Percentiles rank a stretch among this genome's conserved stretches.
phyloP scores from a whole-genome alignment of 768 basidiomycete species.

The Russula griseocarnosa region DNA sequence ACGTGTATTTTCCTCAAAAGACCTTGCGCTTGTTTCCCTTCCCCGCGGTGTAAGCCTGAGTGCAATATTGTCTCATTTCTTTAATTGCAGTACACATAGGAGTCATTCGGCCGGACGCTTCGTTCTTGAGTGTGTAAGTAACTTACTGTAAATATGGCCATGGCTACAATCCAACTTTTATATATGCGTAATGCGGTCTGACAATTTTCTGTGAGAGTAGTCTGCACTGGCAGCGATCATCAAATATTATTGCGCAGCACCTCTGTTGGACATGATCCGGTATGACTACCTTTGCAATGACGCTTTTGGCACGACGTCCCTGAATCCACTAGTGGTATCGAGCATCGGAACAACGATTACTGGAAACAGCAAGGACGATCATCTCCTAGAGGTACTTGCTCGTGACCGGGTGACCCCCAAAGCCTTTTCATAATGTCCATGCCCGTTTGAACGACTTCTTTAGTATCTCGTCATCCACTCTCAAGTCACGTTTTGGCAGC shows the following conservation, averaged over 20 bases:
- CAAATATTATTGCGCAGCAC: constrained; percentile 59
- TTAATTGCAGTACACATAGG: not conserved
- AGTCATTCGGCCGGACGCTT: not conserved
- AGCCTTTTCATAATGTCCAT: constrained; percentile 99
- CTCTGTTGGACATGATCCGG: constrained; percentile 86
- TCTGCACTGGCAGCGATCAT: not conserved
- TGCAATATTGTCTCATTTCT: not conserved
- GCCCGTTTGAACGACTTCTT: constrained; percentile 96
- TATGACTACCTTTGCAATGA: constrained; percentile 92
- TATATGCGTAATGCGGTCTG: not conserved
- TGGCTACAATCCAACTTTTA: not conserved
- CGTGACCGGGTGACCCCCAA: constrained; percentile 77
- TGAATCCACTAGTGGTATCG: constrained; percentile 97
- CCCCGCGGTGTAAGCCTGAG: no score
- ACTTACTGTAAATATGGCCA: not conserved
- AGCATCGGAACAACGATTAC: constrained; percentile 99
- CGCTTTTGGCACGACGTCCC: constrained; percentile 89
- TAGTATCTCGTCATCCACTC: constrained; percentile 70
- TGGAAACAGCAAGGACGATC: constrained; percentile 84
- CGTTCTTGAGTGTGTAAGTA: not conserved
- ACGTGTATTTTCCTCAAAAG: no score
- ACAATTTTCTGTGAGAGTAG: not conserved
- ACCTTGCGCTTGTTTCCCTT: no score
- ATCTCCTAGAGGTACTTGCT: constrained; percentile 81
- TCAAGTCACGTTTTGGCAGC: constrained; percentile 77